Base-by-base conservation (phyloP, 2,329 filamentous ascomycete species). In the Monosporascus sp. region DNA sequence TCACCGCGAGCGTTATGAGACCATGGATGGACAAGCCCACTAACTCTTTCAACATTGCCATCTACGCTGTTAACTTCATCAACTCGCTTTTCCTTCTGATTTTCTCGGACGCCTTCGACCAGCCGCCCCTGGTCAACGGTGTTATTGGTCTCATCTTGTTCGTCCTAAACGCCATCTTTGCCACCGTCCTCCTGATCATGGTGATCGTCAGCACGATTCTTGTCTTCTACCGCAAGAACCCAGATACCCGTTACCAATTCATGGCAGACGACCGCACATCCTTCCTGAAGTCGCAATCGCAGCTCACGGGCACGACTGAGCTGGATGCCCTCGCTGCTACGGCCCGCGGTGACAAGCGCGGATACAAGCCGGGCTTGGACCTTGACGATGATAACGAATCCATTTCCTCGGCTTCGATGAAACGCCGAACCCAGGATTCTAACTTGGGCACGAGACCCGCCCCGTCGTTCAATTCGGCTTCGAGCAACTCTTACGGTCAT, bases 1-100 rank as follows among this genome's bases (percentile, higher is more conserved):
- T 94, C 63, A 80, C 75, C 43, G 84, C 89, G 51, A 87, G 84
- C 63, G 84, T 92, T 48, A 74, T 94, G 64, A 83, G 88, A 51
- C 90, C 90, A n/a, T 95, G 88, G 83, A 95, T 95, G 90, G 90
- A 95, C 78, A 94, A 93, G 82, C 91, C 89, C 75, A 94, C 89
- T 56, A 95, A 95, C 69, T 84, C 85, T 54, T 93, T 92, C 79
- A 94, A 94, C 76, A 93, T 95, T 65, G 80, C 89, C 55, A 95
- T 94, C 63, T 85, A 82, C 54, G 85, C 84, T 37, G 78, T 93
- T 70, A 94, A 93, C 76, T 92, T 94, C 71, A 72, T 94, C 66
- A 92, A 90, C 71, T 78, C 85, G 48, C 83, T 94, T 67, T 91
- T 93, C 75, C 73, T 94, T 47, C 75, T 95, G 51, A 80, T 94